These are phyloP conservation scores for Hysterangium stoloniferum DNA, from an alignment of 768 basidiomycete species.

Conservation along the genomic window DNA sequence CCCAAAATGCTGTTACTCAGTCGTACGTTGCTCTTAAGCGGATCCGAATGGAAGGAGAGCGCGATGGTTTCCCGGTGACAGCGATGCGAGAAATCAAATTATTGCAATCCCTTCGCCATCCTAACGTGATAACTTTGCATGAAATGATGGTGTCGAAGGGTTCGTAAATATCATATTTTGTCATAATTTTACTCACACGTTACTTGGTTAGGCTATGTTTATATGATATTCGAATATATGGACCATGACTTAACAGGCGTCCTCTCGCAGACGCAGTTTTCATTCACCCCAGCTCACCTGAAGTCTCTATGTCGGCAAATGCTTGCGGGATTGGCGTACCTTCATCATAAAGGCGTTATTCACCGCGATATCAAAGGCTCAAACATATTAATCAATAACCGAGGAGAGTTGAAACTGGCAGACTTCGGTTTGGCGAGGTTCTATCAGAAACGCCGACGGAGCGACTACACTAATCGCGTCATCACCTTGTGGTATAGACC, in stretches of 20 bases:
- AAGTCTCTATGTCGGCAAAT: conserved; percentile 96
- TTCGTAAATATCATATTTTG: conserved; percentile 26
- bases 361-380: conserved; percentile 99
- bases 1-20: conserved; percentile 72
- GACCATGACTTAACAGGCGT: conserved; percentile 97
- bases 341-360: conserved; percentile 93
- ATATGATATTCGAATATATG: conserved; percentile 99
- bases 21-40: conserved; percentile 85
- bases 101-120: conserved; percentile 82
- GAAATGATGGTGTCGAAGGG: conserved; percentile 99
- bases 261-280: conserved; percentile 83
- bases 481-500: conserved; percentile 99
- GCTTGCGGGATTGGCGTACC: conserved; percentile 88
- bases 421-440: conserved; percentile 97
- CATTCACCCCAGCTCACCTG: conserved; percentile 77
- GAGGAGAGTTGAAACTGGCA: conserved; percentile 89
- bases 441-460: conserved; percentile 82
- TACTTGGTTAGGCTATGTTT: conserved; percentile 66
- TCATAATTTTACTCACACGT: conserved; percentile 6
- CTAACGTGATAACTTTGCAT: conserved; percentile 80
- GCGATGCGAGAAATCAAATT: conserved; percentile 99
- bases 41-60: conserved; percentile 96
- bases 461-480: conserved; percentile 98
- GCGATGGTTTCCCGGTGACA: conserved; percentile 97
- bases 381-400: conserved; percentile 89